These are phyloP conservation scores for Hibiscus mutabilis DNA, from an alignment of 345 rosid species.

Conservation along the genomic window DNA sequence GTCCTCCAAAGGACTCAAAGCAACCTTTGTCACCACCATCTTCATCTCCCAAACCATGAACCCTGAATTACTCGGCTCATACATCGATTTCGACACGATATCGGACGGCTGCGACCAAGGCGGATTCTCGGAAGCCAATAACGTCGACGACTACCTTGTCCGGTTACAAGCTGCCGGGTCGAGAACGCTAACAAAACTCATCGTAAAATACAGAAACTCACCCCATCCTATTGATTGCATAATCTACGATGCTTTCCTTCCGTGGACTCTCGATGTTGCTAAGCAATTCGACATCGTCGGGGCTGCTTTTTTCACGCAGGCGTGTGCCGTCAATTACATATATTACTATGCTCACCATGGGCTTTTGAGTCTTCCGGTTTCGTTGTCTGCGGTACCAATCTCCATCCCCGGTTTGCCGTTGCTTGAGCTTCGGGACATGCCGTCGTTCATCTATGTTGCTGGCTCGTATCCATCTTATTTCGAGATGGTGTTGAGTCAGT, in stretches of 20 bases:
- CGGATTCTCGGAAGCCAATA: constrained; percentile 19
- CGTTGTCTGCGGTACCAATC: constrained; percentile 16
- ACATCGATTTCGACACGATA: constrained; percentile 26
- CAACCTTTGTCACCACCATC: constrained; percentile 32
- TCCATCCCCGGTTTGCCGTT: constrained; percentile 27
- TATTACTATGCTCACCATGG: constrained; percentile 37
- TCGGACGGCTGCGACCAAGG: constrained; percentile 38
- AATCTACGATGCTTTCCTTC: constrained; percentile 53
- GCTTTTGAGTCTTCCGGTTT: constrained; percentile 35
- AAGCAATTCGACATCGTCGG: constrained; percentile 38
- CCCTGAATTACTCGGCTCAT: constrained; percentile 4
- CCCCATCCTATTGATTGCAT: constrained; percentile 39
- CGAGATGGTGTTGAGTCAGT: constrained; percentile 49
- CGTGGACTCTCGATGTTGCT: constrained; percentile 66
- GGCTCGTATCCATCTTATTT: constrained; percentile 46
- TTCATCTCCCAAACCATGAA: constrained; percentile 27
- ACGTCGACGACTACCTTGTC: constrained; percentile 28
- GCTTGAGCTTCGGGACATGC: constrained; percentile 50
- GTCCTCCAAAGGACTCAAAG: constrained; percentile 31
- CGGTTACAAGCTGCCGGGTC: constrained; percentile 36
- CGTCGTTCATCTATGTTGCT: constrained; percentile 36
- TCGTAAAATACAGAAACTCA: constrained; percentile 24
- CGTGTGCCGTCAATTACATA: constrained; percentile 51
- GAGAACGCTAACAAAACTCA: constrained; percentile 36
- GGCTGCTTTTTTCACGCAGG: constrained; percentile 65